These are phyloP conservation scores for Litchi chinensis DNA, from an alignment of 345 rosid species.

Conservation along the genomic window DNA sequence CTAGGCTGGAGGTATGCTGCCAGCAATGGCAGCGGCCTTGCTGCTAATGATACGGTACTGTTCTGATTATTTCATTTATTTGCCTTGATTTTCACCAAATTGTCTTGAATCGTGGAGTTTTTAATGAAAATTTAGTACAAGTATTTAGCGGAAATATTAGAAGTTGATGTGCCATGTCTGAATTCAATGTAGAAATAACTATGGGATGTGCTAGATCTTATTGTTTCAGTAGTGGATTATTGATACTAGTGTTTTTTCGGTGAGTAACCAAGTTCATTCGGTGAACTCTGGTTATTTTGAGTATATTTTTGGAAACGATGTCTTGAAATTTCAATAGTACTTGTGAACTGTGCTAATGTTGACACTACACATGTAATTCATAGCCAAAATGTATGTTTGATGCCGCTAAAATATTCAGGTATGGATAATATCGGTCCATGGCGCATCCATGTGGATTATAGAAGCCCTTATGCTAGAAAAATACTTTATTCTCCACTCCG, in stretches of 20 bases:
- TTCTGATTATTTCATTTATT: neutral
- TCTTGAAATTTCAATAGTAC: neutral
- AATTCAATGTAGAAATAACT: neutral
- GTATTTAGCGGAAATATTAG: neutral
- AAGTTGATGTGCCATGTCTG: neutral
- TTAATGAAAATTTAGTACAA: neutral
- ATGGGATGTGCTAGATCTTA: slow-evolving; percentile 22
- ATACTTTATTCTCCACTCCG: neutral
- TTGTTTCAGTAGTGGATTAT: neutral
- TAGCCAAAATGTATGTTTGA: neutral
- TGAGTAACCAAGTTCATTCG: neutral
- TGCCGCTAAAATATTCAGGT: slow-evolving; percentile 1
- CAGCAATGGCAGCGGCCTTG: slow-evolving; percentile 74
- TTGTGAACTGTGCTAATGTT: neutral
- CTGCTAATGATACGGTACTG: slow-evolving; percentile 67
- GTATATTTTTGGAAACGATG: neutral
- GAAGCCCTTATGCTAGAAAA: neutral
- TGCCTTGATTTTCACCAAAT: neutral
- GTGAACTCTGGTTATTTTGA: neutral
- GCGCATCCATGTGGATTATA: neutral
- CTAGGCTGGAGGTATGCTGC: slow-evolving; percentile 84
- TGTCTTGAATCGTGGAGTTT: neutral
- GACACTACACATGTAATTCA: neutral
- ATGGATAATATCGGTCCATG: neutral
- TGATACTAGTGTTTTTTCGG: neutral